Evolutionary conservation across 441 rosid species (phyloP), one percentile per base, ranked within the genome.

Genomic region (Erodium trifolium): DNA sequence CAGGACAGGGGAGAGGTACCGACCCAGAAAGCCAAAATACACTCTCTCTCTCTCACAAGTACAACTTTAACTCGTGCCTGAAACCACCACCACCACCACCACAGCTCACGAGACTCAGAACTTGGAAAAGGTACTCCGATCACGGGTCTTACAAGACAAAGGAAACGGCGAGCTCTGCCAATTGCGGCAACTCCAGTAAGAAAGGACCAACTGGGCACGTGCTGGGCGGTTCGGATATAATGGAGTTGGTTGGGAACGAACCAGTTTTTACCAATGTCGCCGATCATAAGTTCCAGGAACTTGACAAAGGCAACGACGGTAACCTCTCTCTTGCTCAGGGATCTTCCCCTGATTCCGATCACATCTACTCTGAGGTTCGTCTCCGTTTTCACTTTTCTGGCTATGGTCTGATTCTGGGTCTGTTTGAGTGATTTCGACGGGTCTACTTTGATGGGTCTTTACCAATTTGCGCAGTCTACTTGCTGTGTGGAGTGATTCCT

Each of bases 221-320:
- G 6, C 74, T 88, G 68, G 96, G 92, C 75, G 97, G 98, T 77
- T 92, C 96, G 27, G 89, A 83, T 78, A 91, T 94, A 85, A 90
- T 90, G 81, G 81, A 86, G 89, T 85, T 94, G 78, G 97, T 94
- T 78, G 97, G 73, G 79, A 87, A 90, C 82, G 78, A 92, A 57
- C 80, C 82, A 82, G 97, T 90, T 51, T 90, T 92, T 77, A 79
- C 72, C 68, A 78, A 65, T 66, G 90, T 84, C 77, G 92, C 90
- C 29, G 94, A 88, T 19, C 82, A 90, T 75, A 94, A 92, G 90
- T 94, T 94, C 71, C 70, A 86, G 29, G 88, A 87, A 72, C 78
- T 94, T 14, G 96, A 94, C 60, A 81, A 55, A 16, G 96, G 87
- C 78, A 78, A 68, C 47, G 98, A 92, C 78, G 96, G 93, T 60